Conservation (phyloP, 2,329 filamentous ascomycete genomes). For the Cadophora gregata region DNA sequence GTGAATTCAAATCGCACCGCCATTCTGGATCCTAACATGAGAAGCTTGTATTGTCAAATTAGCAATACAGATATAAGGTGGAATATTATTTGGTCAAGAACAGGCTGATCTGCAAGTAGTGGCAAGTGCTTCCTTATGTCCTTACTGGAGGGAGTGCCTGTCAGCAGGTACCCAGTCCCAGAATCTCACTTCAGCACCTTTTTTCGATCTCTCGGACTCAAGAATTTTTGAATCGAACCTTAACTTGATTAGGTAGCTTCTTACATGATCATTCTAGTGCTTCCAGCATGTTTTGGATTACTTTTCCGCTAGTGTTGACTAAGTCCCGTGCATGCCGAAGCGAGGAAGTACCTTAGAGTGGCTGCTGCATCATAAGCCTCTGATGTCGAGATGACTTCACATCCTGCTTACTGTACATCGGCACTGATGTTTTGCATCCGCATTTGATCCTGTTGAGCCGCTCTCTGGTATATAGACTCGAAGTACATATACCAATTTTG, state of each 20-base stretch:
- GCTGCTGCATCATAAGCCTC: background rate
- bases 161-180: background rate
- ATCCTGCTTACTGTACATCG: background rate
- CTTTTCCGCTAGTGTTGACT: background rate
- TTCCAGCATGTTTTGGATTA: background rate
- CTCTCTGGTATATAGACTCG: too few species aligned
- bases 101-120: too few species aligned
- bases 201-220: background rate
- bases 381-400: background rate
- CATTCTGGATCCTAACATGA: too few species aligned
- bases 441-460: background rate
- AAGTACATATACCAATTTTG: background rate
- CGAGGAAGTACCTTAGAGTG: background rate
- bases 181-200: slow-evolving; percentile 6
- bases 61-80: too few species aligned
- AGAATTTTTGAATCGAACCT: background rate
- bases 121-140: too few species aligned
- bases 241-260: background rate
- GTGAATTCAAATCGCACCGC: too few species aligned
- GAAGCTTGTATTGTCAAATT: too few species aligned
- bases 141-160: background rate
- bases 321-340: background rate
- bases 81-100: background rate
- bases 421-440: background rate
- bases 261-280: background rate